These are phyloP conservation scores for Diaporthe nobilis DNA, from an alignment of 2,329 filamentous ascomycete genomes.

Conservation along the genomic window DNA sequence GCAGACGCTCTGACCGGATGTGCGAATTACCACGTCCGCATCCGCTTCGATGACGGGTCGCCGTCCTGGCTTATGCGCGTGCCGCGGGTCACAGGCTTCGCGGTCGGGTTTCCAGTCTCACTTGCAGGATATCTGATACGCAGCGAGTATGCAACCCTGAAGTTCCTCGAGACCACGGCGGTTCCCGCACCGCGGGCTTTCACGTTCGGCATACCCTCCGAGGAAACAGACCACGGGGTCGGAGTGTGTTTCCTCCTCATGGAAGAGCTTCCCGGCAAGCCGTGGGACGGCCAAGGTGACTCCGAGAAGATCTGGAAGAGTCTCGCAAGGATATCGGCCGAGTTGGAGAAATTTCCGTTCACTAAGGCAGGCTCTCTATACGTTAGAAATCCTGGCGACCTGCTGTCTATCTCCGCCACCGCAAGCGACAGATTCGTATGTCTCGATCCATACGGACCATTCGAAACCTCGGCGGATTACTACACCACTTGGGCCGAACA, in stretches of 20 bases:
- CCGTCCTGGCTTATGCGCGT: slow-evolving; percentile 44
- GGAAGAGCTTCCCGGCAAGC: slow-evolving; percentile 43
- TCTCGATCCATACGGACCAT: background rate
- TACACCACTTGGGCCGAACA: background rate
- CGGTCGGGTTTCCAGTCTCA: slow-evolving; percentile 14
- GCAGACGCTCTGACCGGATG: no score
- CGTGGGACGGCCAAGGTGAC: slow-evolving; percentile 42
- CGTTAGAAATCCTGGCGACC: background rate
- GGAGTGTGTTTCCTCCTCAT: slow-evolving; percentile 49
- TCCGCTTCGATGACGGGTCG: slow-evolving; percentile 43
- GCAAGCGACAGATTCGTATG: slow-evolving; percentile 46
- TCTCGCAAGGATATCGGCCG: slow-evolving; percentile 46
- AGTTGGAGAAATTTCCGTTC: slow-evolving; percentile 47
- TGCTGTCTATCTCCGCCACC: slow-evolving; percentile 33
- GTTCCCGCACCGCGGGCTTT: slow-evolving; percentile 48
- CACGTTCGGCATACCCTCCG: slow-evolving; percentile 44
- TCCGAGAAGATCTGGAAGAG: slow-evolving; percentile 42
- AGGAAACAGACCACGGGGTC: slow-evolving; percentile 42
- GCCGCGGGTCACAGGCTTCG: slow-evolving; percentile 42
- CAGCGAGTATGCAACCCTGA: slow-evolving; percentile 52
- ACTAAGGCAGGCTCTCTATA: slow-evolving; percentile 46
- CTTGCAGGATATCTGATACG: slow-evolving; percentile 46
- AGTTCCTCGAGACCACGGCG: slow-evolving; percentile 46
- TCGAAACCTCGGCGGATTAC: background rate
- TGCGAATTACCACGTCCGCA: slow-evolving; percentile 1